Evolutionary conservation across 352 stramenopile species (phyloP).

Genomic region (Phytophthora pini): DNA sequence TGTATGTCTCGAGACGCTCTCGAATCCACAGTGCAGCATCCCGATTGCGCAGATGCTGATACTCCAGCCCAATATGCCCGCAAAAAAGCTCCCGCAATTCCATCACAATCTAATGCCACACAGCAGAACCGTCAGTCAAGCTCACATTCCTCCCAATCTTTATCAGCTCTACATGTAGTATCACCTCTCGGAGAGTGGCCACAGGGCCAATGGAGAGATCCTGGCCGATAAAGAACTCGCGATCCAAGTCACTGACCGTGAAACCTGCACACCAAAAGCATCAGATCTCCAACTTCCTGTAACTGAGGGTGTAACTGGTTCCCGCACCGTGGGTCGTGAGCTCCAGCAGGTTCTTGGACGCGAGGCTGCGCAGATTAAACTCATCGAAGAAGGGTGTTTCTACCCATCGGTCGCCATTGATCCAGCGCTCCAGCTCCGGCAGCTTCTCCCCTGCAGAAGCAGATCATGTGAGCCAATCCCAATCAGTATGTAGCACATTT

Average conservation of each 20-base stretch:
- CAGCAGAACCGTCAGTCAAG: slow-evolving; percentile 43
- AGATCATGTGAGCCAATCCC: not conserved
- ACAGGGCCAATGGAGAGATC: slow-evolving; percentile 86
- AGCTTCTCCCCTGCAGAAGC: slow-evolving; percentile 68
- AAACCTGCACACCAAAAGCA: slow-evolving; percentile 69
- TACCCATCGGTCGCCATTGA: slow-evolving; percentile 84
- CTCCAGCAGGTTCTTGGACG: slow-evolving; percentile 84
- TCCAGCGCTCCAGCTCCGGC: slow-evolving; percentile 86
- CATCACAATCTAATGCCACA: slow-evolving; percentile 89
- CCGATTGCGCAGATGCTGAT: slow-evolving; percentile 97
- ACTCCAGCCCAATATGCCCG: slow-evolving; percentile 96
- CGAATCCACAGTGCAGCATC: slow-evolving; percentile 89
- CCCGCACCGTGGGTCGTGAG: slow-evolving; percentile 76
- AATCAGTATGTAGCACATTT: not conserved
- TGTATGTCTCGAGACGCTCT: slow-evolving; percentile 69
- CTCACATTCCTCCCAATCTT: not conserved
- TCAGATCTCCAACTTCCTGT: not conserved
- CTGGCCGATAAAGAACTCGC: slow-evolving; percentile 93
- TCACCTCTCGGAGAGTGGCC: slow-evolving; percentile 70
- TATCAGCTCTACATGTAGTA: not conserved
- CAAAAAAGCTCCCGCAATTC: slow-evolving; percentile 97
- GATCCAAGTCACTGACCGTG: slow-evolving; percentile 88
- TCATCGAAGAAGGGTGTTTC: slow-evolving; percentile 90
- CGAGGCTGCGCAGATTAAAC: slow-evolving; percentile 85
- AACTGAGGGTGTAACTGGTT: slow-evolving; percentile 1